These are phyloP conservation scores for Sarocladiaceae sp. DNA, from an alignment of 2,329 filamentous ascomycete genomes.

Conservation along the genomic window DNA sequence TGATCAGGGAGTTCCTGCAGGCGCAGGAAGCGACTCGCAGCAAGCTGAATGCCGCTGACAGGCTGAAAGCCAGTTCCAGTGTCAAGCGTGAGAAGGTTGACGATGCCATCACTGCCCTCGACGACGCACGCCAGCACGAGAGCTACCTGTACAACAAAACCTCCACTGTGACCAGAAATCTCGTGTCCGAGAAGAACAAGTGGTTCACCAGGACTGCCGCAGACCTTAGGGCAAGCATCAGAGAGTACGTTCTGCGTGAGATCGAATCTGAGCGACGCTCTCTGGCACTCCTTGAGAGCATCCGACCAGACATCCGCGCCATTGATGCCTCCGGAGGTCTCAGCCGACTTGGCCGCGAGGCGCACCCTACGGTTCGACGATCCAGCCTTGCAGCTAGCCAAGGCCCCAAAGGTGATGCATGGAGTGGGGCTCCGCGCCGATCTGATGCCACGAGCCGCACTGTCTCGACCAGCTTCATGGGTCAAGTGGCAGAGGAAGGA, in stretches of 20 bases:
- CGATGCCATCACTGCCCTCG: constrained; percentile 86
- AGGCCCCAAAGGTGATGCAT: constrained; percentile 95
- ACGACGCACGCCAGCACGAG: constrained; percentile 82
- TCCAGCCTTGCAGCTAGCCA: constrained; percentile 80
- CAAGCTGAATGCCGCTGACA: constrained; percentile 81
- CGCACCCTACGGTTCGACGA: constrained; percentile 71
- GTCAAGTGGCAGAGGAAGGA: constrained; percentile 60
- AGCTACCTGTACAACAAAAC: constrained; percentile 80
- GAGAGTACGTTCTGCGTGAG: constrained; percentile 89
- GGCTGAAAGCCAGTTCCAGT: constrained; percentile 79
- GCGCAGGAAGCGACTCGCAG: constrained; percentile 81
- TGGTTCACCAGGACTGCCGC: constrained; percentile 85
- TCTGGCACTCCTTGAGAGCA: constrained; percentile 86
- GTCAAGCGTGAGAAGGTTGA: constrained; percentile 95
- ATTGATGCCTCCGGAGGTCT: constrained; percentile 91
- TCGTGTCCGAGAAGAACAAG: constrained; percentile 80
- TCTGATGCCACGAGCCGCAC: constrained; percentile 75
- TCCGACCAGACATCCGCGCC: constrained; percentile 85
- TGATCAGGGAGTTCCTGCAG: constrained; percentile 88
- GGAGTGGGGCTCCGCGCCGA: constrained; percentile 87
- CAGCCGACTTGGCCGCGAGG: constrained; percentile 82
- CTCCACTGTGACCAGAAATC: constrained; percentile 80
- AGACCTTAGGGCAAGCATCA: constrained; percentile 78
- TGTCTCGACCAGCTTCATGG: constrained; percentile 67
- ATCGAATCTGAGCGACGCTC: constrained; percentile 94